Evolutionary conservation across 495 filamentous ascomycete species (phyloP), one percentile per base, ranked within the genome.

Genomic region (Penicillium desertorum): DNA sequence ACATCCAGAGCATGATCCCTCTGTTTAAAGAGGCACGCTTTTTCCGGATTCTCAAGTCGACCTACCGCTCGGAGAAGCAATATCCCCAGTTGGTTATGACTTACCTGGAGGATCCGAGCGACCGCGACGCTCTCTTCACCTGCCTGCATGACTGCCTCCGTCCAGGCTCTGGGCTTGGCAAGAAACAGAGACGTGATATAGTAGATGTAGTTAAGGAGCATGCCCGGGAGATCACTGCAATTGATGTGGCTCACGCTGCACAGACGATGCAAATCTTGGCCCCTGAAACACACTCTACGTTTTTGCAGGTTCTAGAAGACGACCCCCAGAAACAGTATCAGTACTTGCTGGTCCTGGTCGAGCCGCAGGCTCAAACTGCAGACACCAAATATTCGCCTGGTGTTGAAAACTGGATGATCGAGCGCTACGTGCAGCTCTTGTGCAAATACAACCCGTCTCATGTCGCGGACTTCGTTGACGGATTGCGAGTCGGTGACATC

Each of bases 21-120:
- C 71, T 88, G 1, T 89, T 97, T 61, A 82, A 86, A 53, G 78
- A 87, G 60, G 94, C 95, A 5, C 83, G 85, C 8, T 98, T 97
- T 67, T 94, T 89, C 69, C 86, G 93, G n/a, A 92, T 98, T 43
- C 72, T 98, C 32, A 98, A 98, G 72, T 87, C 88, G 25, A 89
- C 89, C 29, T 96, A 96, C 66, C 84, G 84, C 60, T 77, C 82
- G 5, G 91, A 96, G 57, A 90, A 85, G 61, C 85, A 91, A 64
- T 96, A 89, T 62, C 80, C 88, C 3, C 85, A 88, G 60, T 80
- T 96, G 34, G 72, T 98, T 0, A 76, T 89, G 61, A 84, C 87
- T 1, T 96, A 91, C 67, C 89, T 98, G 43, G 88, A 97, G 54
- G 94, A 98, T 62, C 82, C 83, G 4, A 83, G 90, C 47, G 86